phyloP scores from a whole-genome alignment of 305 asterid species.

The Fraxinus angustifolia region DNA sequence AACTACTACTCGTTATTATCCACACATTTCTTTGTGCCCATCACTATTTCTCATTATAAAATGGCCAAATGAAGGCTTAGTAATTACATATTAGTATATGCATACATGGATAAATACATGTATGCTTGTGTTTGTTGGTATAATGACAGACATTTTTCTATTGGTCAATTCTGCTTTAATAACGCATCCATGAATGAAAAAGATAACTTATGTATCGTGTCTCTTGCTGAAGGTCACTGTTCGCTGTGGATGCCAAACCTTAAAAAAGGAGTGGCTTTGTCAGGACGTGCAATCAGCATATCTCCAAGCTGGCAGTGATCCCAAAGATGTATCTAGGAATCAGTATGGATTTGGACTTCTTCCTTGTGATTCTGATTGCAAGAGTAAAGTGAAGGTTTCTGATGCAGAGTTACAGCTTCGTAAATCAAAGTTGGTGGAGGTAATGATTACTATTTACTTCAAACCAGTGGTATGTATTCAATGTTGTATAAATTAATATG shows the following conservation, averaged over 20 bases:
- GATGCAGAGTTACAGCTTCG: conserved; percentile 67
- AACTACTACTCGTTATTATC: background rate
- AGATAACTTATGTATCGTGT: background rate
- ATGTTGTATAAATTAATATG: background rate
- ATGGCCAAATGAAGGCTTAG: background rate
- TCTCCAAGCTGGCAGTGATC: conserved; percentile 48
- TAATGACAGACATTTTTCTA: background rate
- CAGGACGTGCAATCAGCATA: conserved; percentile 72
- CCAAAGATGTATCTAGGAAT: conserved; percentile 61
- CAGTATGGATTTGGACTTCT: conserved; percentile 72
- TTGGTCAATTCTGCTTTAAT: background rate
- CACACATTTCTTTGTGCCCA: background rate
- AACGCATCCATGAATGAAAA: background rate
- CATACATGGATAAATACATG: background rate
- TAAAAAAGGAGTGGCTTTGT: conserved; percentile 81
- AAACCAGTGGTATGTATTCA: background rate
- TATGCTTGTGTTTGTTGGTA: background rate
- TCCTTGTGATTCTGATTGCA: conserved; percentile 66
- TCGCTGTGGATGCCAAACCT: conserved; percentile 76
- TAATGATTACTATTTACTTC: conserved; percentile 22
- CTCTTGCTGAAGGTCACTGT: conserved; percentile 54
- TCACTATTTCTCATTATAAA: background rate
- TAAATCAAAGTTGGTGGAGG: conserved; percentile 58
- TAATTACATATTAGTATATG: background rate
- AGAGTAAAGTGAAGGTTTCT: conserved; percentile 54